Percentiles rank a stretch among this genome's conserved stretches.
Evolutionary conservation across 2,329 filamentous ascomycete genomes (phyloP).

Genomic region (Dissoconium aciculare): DNA sequence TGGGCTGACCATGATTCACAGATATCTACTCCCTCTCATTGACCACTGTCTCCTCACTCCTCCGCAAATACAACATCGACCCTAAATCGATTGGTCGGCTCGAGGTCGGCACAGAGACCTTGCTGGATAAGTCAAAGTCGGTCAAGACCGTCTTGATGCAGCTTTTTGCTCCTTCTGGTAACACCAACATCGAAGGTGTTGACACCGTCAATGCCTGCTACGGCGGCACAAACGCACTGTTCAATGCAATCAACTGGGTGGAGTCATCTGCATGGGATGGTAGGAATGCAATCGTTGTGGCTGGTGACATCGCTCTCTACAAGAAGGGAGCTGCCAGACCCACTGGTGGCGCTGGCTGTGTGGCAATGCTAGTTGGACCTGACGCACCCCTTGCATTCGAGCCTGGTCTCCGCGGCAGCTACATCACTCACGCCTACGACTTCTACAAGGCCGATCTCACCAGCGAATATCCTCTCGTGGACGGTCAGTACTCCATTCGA

Average conservation of each 20-base stretch:
- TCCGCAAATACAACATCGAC: slow-evolving; percentile 39
- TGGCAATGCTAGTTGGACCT: slow-evolving; percentile 39
- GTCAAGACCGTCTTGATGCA: slow-evolving; percentile 42
- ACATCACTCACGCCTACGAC: slow-evolving; percentile 39
- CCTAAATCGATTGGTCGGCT: slow-evolving; percentile 37
- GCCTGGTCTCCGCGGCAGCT: slow-evolving; percentile 35
- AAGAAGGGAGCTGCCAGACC: slow-evolving; percentile 40
- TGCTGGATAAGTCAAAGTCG: slow-evolving; percentile 42
- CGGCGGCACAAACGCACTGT: slow-evolving; percentile 39
- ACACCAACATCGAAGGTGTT: slow-evolving; percentile 39
- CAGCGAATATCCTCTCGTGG: slow-evolving; percentile 39
- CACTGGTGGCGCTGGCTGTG: slow-evolving; percentile 38
- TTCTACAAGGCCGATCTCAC: slow-evolving; percentile 42
- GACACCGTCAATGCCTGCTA: slow-evolving; percentile 42
- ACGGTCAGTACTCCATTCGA: slow-evolving; percentile 38
- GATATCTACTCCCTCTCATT: slow-evolving; percentile 41
- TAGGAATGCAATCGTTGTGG: slow-evolving; percentile 37
- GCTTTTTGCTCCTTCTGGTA: slow-evolving; percentile 36
- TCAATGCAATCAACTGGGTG: slow-evolving; percentile 40
- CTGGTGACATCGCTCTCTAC: slow-evolving; percentile 40
- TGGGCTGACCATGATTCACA: slow-evolving; percentile 12
- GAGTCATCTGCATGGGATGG: slow-evolving; percentile 41
- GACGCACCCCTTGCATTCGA: slow-evolving; percentile 37
- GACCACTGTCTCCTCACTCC: slow-evolving; percentile 36
- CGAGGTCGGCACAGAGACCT: slow-evolving; percentile 40